These are phyloP conservation scores for Aspergillus asperescens DNA, from an alignment of 495 filamentous ascomycete species.

Conservation along the genomic window DNA sequence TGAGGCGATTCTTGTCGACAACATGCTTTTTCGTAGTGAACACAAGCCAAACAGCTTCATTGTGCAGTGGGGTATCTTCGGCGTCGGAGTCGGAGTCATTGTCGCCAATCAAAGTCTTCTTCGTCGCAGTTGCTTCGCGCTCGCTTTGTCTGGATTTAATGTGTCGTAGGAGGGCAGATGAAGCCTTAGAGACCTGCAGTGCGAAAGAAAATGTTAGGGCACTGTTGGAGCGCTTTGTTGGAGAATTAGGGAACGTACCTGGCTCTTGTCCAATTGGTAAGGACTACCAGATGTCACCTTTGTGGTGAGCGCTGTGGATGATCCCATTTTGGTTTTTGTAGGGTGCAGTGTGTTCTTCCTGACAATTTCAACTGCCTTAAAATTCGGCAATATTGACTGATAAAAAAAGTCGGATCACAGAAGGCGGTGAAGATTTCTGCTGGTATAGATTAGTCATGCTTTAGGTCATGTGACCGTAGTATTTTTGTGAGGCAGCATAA, in stretches of 20 bases:
- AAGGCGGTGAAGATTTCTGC: slow-evolving; percentile 39
- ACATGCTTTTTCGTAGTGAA: slow-evolving; percentile 89
- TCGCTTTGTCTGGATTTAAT: slow-evolving; percentile 62
- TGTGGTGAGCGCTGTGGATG: slow-evolving; percentile 46
- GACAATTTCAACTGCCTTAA: slow-evolving; percentile 26
- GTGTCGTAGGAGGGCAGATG: slow-evolving; percentile 72
- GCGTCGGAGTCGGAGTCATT: slow-evolving; percentile 48
- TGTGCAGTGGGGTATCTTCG: slow-evolving; percentile 39
- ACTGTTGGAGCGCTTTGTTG: not conserved
- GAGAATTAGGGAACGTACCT: slow-evolving; percentile 40
- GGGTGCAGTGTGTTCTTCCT: slow-evolving; percentile 8
- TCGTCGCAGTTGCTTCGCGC: slow-evolving; percentile 50
- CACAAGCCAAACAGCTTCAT: slow-evolving; percentile 73
- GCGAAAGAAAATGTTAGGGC: slow-evolving; percentile 16
- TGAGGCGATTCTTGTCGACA: slow-evolving; percentile 66
- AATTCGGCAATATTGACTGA: slow-evolving; percentile 29
- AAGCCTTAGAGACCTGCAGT: slow-evolving; percentile 66
- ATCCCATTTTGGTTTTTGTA: slow-evolving; percentile 34
- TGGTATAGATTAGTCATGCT: slow-evolving; percentile 21
- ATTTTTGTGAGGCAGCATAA: not conserved
- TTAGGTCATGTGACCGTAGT: not conserved
- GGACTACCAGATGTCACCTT: slow-evolving; percentile 51
- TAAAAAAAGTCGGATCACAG: slow-evolving; percentile 28
- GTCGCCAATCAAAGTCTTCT: slow-evolving; percentile 68
- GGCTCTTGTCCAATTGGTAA: slow-evolving; percentile 60